Conservation (phyloP, 2,329 filamentous ascomycete species). For the Pleurostoma richardsiae region DNA sequence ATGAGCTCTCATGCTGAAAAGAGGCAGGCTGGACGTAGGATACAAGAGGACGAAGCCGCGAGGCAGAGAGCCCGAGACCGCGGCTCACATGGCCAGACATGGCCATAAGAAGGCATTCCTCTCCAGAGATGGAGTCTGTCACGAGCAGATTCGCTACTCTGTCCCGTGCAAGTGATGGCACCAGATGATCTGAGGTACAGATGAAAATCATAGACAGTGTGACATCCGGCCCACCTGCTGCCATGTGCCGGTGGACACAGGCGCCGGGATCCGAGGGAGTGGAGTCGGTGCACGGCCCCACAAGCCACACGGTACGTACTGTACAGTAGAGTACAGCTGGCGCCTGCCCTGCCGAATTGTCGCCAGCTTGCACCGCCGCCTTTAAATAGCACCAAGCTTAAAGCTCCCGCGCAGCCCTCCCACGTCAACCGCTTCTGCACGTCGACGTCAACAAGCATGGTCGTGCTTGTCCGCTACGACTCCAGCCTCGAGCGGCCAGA, state of each 20-base stretch:
- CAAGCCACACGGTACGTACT: no score
- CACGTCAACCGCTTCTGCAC: not conserved
- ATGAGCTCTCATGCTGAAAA: not conserved
- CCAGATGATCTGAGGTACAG: no score
- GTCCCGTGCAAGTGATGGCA: no score
- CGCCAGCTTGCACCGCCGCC: not conserved
- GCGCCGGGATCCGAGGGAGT: no score
- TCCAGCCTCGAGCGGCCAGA: not conserved
- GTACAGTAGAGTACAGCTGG: no score
- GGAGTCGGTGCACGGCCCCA: no score
- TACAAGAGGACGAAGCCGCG: constrained; percentile 1
- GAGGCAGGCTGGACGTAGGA: not conserved
- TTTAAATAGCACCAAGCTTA: not conserved
- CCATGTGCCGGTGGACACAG: no score
- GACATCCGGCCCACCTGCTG: no score
- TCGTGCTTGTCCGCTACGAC: not conserved
- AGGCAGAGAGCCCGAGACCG: constrained; percentile 6
- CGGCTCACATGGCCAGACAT: constrained; percentile 9
- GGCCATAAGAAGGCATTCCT: not conserved
- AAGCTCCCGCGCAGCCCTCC: not conserved
- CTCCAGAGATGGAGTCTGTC: no score
- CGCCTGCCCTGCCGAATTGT: not conserved
- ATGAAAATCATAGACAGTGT: no score
- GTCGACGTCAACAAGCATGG: not conserved
- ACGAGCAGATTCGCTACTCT: no score